Conservation (phyloP, 2,329 filamentous ascomycete species). For the Dactylonectria estremocensis region DNA sequence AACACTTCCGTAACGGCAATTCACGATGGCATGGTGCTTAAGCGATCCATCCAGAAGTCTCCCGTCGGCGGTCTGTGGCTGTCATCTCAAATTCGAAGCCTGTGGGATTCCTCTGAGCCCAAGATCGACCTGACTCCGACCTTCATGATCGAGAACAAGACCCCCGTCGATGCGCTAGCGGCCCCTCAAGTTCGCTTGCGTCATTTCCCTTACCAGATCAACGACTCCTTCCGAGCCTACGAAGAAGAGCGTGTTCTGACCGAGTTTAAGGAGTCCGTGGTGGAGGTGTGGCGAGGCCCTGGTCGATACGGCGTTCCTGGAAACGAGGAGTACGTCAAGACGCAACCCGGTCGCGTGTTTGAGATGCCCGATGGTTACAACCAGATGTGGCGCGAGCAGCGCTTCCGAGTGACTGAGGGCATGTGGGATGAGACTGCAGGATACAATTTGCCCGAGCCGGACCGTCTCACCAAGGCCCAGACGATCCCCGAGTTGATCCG, state of each 20-base stretch:
- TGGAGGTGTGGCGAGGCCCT: conserved; percentile 92
- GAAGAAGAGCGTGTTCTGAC: conserved; percentile 95
- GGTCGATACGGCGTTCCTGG: conserved; percentile 74
- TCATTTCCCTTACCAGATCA: conserved; percentile 74
- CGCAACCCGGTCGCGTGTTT: conserved; percentile 86
- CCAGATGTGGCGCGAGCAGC: conserved; percentile 91
- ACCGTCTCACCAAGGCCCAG: conserved; percentile 76
- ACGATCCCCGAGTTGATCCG: conserved; percentile 89
- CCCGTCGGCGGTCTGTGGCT: conserved; percentile 91
- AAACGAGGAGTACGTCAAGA: conserved; percentile 83
- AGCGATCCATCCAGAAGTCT: conserved; percentile 89
- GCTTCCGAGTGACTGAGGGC: conserved; percentile 88
- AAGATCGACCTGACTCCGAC: conserved; percentile 84
- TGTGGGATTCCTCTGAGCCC: conserved; percentile 81
- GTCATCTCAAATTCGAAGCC: conserved; percentile 86
- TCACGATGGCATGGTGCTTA: conserved; percentile 94
- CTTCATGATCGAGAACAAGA: conserved; percentile 90
- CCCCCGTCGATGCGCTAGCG: conserved; percentile 87
- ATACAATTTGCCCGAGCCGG: conserved; percentile 63
- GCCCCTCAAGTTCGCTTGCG: conserved; percentile 83
- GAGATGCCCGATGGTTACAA: conserved; percentile 98
- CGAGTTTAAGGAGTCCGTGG: conserved; percentile 98
- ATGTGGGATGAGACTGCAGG: conserved; percentile 91
- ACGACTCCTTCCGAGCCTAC: conserved; percentile 82
- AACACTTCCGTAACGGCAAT: conserved; percentile 92